Base-by-base conservation (phyloP, 495 filamentous ascomycete species). In the Platismatia glauca region DNA sequence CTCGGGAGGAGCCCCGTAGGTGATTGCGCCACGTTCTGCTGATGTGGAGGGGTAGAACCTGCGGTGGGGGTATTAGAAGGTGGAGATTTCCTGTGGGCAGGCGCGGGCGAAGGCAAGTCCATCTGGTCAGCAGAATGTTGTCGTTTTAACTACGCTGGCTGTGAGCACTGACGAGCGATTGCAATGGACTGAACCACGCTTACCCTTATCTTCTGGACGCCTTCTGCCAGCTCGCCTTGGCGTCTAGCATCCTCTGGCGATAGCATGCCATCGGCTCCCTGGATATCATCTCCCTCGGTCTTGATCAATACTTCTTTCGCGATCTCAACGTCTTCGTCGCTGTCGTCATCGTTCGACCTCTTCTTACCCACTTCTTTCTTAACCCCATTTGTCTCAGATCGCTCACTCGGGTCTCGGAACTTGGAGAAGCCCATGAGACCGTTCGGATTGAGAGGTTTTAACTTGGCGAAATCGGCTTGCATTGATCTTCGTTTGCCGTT, bases 151-250 rank as follows among this genome's bases (percentile, higher is more conserved):
- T 97, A 71, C 65, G 67, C 24, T 31, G 57, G 33, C 43, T 71
- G 60, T 72, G 52, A 64, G 39, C 46, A 27, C 44, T 31, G 31
- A 22, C 57, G 13, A 56, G 34, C 22, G 20, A 56, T 43, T 37
- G 16, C 0, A 56, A 3, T 13, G 16, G 20, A 61, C 29, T 58
- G 20, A 7, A 20, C 18, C 8, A 62, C 62, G 76, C 88, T 70
- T 82, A 95, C 93, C 77, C 89, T 91, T 68, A 99, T 96, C 71
- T 94, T 87, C 57, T 90, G 82, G 31, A 99, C 86, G 34, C 91
- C 91, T 66, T 96, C 92, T 37, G 89, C 89, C 46, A 99, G 79
- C 70, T 97, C 91, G 18, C 89, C 90, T 63, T 90, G 84, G 63
- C 86, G 83, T 70, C 83, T 82, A 34, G 89, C 87, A 73, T 99